These are phyloP conservation scores for Ambrosia hybrid DNA, from an alignment of 140 eudicot genomes.

Conservation along the genomic window DNA sequence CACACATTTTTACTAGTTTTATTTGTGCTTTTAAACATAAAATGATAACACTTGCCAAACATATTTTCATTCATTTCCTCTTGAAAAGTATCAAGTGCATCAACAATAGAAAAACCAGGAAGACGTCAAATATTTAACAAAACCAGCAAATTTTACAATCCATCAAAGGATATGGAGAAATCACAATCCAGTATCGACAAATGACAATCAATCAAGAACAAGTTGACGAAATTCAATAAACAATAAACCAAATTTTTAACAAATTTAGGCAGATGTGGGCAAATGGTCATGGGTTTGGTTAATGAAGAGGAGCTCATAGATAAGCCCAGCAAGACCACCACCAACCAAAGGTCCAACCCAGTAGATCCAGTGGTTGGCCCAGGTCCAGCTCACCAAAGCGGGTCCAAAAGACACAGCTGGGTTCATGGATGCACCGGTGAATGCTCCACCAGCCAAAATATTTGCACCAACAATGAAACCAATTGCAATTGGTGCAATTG, in stretches of 20 bases:
- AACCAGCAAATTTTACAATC: slow-evolving; percentile 10
- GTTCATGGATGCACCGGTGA: slow-evolving; percentile 68
- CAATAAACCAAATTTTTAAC: neutral
- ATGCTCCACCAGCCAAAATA: slow-evolving; percentile 61
- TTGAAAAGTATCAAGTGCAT: neutral
- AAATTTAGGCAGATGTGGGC: slow-evolving; percentile 41
- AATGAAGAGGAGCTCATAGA: slow-evolving; percentile 49
- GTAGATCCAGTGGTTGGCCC: slow-evolving; percentile 56
- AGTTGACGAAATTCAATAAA: slow-evolving; percentile 17
- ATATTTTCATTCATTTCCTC: slow-evolving; percentile 20
- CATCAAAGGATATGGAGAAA: slow-evolving; percentile 12
- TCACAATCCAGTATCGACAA: slow-evolving; percentile 28
- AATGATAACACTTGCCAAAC: slow-evolving; percentile 2
- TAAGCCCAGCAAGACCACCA: slow-evolving; percentile 59
- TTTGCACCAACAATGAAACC: slow-evolving; percentile 69
- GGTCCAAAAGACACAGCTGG: slow-evolving; percentile 60
- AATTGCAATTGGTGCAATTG: slow-evolving; percentile 59
- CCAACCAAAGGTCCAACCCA: slow-evolving; percentile 67
- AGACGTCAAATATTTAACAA: neutral
- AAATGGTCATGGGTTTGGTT: slow-evolving; percentile 54
- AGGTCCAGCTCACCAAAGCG: slow-evolving; percentile 61
- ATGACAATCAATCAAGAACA: slow-evolving; percentile 11
- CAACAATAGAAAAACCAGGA: slow-evolving; percentile 4
- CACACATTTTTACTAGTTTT: neutral
- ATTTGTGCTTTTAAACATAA: neutral